A percentile compares a stretch with the other conserved stretches of the same genome.
Evolutionary conservation across 2,329 filamentous ascomycete genomes (phyloP).

Genomic region (Domatiomyces catenatus): DNA sequence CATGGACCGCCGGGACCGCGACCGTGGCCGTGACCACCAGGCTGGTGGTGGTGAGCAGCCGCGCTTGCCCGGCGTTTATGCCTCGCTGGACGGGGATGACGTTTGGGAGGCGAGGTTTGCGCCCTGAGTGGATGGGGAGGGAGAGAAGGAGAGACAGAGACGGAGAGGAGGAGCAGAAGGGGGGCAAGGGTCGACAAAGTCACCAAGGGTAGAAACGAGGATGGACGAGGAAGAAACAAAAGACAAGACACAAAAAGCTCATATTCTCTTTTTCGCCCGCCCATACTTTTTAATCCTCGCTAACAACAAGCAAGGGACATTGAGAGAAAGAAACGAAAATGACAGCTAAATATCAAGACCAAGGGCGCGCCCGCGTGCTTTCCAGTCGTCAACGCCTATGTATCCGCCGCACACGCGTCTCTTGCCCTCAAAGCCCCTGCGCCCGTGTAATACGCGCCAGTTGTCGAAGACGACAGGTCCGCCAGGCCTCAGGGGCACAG

Average conservation of each 20-base stretch:
- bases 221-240: background rate
- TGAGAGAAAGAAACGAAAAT: background rate
- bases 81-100: background rate
- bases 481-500: constrained; percentile 69
- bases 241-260: background rate
- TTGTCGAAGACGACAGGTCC: constrained; percentile 81
- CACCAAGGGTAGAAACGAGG: no score
- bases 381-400: constrained; percentile 35
- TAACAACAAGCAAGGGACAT: background rate
- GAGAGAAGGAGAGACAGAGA: no score
- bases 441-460: constrained; percentile 82
- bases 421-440: constrained; percentile 66
- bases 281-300: background rate
- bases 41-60: background rate
- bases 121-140: background rate
- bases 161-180: no score
- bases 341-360: background rate
- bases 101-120: background rate
- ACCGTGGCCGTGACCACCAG: no score
- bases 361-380: constrained; percentile 8
- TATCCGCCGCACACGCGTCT: constrained; percentile 85
- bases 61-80: constrained; percentile 3
- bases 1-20: background rate
- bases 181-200: no score
- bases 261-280: no score